phyloP scores from a whole-genome alignment of 2,329 filamentous ascomycete species.

The Aspergillus versicolor region DNA sequence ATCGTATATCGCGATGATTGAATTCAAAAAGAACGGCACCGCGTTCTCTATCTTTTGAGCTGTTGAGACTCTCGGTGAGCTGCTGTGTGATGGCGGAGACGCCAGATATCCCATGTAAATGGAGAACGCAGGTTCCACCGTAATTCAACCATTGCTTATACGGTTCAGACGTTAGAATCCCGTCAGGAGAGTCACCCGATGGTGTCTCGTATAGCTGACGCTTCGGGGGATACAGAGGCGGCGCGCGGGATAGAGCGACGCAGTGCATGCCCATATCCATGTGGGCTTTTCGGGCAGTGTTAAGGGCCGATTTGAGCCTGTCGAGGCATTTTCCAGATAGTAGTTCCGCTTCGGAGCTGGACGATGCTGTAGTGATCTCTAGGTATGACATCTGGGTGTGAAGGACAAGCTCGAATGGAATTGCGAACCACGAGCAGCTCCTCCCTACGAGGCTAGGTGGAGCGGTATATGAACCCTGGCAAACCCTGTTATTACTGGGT shows the following conservation, averaged over 20 bases:
- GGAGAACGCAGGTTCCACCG: neutral
- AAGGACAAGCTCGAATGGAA: neutral
- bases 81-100: neutral
- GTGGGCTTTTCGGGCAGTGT: neutral
- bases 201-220: neutral
- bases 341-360: neutral
- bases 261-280: neutral
- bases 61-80: neutral
- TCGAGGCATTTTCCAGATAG: neutral
- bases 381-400: neutral
- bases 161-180: neutral
- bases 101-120: neutral
- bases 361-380: neutral
- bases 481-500: too few relatives aligned
- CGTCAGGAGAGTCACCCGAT: neutral
- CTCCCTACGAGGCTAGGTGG: neutral
- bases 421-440: neutral
- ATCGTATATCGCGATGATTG: neutral
- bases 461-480: too few relatives aligned
- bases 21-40: neutral
- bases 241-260: neutral
- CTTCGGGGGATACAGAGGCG: neutral
- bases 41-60: neutral
- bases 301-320: neutral
- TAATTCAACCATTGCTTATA: neutral